phyloP scores from a whole-genome alignment of 2,329 filamentous ascomycete species.

The Hypoxylon sp. region DNA sequence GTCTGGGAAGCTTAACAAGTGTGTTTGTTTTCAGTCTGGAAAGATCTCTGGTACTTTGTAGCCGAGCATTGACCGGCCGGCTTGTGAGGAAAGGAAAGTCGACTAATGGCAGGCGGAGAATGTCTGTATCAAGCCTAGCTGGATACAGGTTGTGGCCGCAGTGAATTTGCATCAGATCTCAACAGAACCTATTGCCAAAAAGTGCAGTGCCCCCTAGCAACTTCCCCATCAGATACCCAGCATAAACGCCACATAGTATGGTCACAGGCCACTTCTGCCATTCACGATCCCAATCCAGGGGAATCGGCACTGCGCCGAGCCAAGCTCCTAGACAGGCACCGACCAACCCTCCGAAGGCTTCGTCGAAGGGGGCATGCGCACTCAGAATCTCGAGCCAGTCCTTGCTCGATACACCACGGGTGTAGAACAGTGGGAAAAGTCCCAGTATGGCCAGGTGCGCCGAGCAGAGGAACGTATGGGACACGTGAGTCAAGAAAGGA shows the following conservation, averaged over 20 bases:
- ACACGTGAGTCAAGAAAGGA: slow-evolving; percentile 84
- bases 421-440: slow-evolving; percentile 86
- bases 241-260: slow-evolving; percentile 85
- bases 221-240: slow-evolving; percentile 82
- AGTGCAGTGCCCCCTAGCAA: slow-evolving; percentile 68
- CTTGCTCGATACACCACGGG: slow-evolving; percentile 80
- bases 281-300: slow-evolving; percentile 97
- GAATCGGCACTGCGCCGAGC: slow-evolving; percentile 95
- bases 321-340: slow-evolving; percentile 87
- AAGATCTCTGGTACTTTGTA: neutral
- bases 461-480: slow-evolving; percentile 84
- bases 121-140: slow-evolving; percentile 3
- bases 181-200: slow-evolving; percentile 62
- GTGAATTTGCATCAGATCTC: neutral
- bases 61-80: neutral
- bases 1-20: neutral
- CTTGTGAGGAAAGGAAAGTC: neutral
- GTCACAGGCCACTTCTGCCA: slow-evolving; percentile 99
- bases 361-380: slow-evolving; percentile 80
- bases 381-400: slow-evolving; percentile 81
- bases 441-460: slow-evolving; percentile 85
- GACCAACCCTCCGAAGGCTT: slow-evolving; percentile 85
- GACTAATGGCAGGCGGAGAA: neutral
- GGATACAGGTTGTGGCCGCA: neutral
- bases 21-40: neutral